Evolutionary conservation across 345 rosid species (phyloP).

Genomic region (Dovyalis caffra): DNA sequence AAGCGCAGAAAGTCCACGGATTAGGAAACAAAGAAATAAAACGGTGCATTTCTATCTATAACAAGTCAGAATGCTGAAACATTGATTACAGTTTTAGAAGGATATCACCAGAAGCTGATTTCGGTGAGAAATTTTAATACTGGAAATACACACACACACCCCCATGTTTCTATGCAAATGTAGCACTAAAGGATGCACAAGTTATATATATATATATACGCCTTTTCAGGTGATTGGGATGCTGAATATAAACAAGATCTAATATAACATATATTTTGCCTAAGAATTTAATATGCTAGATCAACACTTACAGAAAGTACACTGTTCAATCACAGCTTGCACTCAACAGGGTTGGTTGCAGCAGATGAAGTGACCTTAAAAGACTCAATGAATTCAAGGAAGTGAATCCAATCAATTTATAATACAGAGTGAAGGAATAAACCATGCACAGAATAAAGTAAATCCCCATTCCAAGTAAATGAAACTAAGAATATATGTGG

Average conservation of each 20-base stretch:
- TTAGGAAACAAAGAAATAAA: not conserved
- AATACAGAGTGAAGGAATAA: not conserved
- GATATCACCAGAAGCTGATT: not conserved
- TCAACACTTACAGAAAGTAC: not conserved
- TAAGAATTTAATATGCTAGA: not conserved
- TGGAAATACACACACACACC: too few relatives aligned
- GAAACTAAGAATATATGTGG: not conserved
- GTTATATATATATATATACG: too few relatives aligned
- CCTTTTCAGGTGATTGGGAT: not conserved
- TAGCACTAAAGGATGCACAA: too few relatives aligned
- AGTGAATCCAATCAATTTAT: not conserved
- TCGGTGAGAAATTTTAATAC: too few relatives aligned
- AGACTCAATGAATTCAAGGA: not conserved
- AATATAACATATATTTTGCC: not conserved
- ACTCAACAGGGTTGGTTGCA: not conserved
- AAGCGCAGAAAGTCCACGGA: not conserved
- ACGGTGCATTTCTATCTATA: not conserved
- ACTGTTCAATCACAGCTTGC: not conserved
- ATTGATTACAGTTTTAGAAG: not conserved
- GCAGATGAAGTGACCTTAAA: not conserved
- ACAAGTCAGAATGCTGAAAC: not conserved
- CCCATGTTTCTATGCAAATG: too few relatives aligned
- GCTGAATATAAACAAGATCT: not conserved
- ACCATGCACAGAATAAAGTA: not conserved
- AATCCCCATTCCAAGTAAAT: not conserved